Conservation (phyloP, 176 grass and related monocot species). For the Coix lacrymajobi region DNA sequence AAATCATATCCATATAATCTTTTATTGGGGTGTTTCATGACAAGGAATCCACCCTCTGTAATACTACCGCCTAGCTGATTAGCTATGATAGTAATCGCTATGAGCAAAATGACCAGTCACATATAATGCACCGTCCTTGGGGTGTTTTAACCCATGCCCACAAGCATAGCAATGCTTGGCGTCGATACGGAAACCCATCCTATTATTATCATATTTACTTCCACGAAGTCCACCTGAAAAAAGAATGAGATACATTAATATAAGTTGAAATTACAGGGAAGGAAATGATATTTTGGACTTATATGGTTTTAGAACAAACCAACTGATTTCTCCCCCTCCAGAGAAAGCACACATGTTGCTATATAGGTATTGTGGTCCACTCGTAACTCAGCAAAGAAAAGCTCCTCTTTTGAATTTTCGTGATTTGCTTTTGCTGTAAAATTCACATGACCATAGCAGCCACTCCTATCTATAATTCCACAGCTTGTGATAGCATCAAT, state of each 20-base stretch:
- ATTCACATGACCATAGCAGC: background rate
- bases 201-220: background rate
- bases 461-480: background rate
- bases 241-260: background rate
- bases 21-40: background rate
- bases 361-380: background rate
- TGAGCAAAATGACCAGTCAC: background rate
- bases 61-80: background rate
- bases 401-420: background rate
- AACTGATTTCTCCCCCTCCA: background rate
- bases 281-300: background rate
- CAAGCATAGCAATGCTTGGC: slow-evolving; percentile 6
- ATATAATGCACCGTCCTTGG: background rate
- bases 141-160: background rate
- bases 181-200: background rate
- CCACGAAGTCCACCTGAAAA: background rate
- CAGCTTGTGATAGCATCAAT: background rate
- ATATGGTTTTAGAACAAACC: background rate
- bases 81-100: background rate
- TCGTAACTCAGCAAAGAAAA: background rate
- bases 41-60: background rate
- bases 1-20: background rate
- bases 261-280: background rate
- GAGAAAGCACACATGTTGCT: background rate
- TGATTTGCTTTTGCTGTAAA: background rate